Percentiles rank a stretch among this genome's conserved stretches.
Conservation (phyloP, 1,139 yeast genomes). For the Suhomyces taliae region DNA sequence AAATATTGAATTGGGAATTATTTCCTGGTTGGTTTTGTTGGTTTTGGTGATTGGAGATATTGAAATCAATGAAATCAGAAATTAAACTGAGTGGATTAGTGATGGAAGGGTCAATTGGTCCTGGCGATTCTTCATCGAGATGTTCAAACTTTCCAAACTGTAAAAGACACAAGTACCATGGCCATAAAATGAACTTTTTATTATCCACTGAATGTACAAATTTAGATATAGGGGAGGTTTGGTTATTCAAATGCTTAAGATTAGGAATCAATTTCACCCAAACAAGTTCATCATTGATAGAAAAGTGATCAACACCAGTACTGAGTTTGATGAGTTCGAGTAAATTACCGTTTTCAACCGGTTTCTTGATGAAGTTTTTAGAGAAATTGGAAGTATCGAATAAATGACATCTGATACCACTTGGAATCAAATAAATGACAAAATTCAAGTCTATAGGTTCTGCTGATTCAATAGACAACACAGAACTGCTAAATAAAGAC, state of each 20-base stretch:
- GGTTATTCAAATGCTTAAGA: constrained; percentile 64
- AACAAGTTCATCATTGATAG: constrained; percentile 20
- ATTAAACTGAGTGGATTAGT: constrained; percentile 36
- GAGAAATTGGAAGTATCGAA: constrained; percentile 51
- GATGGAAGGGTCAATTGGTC: background rate
- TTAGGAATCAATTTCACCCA: constrained; percentile 75
- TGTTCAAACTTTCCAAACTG: constrained; percentile 42
- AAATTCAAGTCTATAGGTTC: constrained; percentile 20
- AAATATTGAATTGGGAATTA: constrained; percentile 22
- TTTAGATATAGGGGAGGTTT: constrained; percentile 61
- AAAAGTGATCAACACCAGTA: constrained; percentile 47
- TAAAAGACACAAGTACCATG: constrained; percentile 59
- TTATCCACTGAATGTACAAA: constrained; percentile 54
- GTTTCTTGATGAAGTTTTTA: constrained; percentile 33
- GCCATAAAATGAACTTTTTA: constrained; percentile 68
- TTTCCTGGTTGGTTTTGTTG: constrained; percentile 11
- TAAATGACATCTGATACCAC: constrained; percentile 70
- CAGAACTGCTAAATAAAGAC: constrained; percentile 32
- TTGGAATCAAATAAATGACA: constrained; percentile 68
- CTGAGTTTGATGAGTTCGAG: constrained; percentile 50
- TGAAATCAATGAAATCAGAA: constrained; percentile 39
- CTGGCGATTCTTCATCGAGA: background rate
- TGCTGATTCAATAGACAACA: constrained; percentile 15
- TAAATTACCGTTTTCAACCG: constrained; percentile 33
- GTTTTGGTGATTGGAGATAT: constrained; percentile 23